phyloP scores from a whole-genome alignment of 2,329 filamentous ascomycete genomes.

The Penicillium sumatraense region DNA sequence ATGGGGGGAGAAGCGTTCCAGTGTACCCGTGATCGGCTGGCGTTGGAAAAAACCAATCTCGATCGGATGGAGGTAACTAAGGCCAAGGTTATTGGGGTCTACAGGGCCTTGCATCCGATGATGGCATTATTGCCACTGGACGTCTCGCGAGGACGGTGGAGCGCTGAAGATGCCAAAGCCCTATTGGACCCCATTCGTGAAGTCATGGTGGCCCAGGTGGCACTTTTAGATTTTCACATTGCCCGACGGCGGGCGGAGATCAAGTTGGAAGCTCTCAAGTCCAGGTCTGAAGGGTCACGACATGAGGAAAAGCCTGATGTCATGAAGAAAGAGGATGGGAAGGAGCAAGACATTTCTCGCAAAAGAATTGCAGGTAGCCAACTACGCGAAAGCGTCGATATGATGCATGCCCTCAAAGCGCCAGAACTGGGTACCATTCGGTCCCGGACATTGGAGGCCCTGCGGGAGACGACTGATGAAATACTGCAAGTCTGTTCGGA shows the following conservation, averaged over 20 bases:
- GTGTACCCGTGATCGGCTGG: constrained; percentile 19
- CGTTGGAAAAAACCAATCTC: constrained; percentile 16
- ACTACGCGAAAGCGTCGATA: constrained; percentile 34
- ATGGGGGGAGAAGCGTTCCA: constrained; percentile 31
- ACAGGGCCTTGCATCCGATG: constrained; percentile 44
- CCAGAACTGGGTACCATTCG: constrained; percentile 42
- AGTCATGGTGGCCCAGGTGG: constrained; percentile 39
- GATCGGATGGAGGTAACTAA: constrained; percentile 34
- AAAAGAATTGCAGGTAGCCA: constrained; percentile 35
- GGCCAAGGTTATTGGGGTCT: constrained; percentile 38
- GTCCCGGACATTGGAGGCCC: constrained; percentile 34
- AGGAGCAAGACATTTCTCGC: constrained; percentile 15
- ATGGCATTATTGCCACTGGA: constrained; percentile 54
- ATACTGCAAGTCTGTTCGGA: constrained; percentile 34
- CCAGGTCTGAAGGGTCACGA: too few species aligned
- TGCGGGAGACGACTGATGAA: constrained; percentile 33
- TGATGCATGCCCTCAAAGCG: constrained; percentile 45
- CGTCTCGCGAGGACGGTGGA: constrained; percentile 53
- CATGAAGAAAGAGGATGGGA: constrained; percentile 18
- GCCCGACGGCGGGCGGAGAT: constrained; percentile 26
- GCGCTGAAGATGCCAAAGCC: constrained; percentile 46
- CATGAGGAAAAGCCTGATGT: constrained; percentile 12
- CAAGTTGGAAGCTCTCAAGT: constrained; percentile 16
- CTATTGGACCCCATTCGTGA: constrained; percentile 44
- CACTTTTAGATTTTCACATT: constrained; percentile 52